These are phyloP conservation scores for Cordyceps tenuipes DNA, from an alignment of 2,329 filamentous ascomycete genomes.

Conservation along the genomic window DNA sequence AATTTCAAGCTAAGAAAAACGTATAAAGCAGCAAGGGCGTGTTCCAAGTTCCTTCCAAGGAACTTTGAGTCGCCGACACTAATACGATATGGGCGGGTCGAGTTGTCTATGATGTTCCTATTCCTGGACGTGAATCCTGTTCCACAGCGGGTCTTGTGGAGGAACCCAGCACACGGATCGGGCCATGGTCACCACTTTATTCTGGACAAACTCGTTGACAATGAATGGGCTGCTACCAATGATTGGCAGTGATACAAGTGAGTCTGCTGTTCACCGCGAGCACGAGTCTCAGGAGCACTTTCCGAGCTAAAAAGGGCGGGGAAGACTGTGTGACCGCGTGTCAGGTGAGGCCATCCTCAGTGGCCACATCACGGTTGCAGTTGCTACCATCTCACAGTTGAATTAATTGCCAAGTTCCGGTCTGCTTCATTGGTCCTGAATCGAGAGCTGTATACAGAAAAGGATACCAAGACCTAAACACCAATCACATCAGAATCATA, in stretches of 20 bases:
- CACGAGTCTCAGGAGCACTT: neutral
- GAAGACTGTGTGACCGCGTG: neutral
- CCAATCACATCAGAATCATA: conserved; percentile 5
- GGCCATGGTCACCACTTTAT: neutral
- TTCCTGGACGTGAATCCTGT: neutral
- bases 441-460: neutral
- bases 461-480: neutral
- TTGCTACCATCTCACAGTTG: too few species aligned
- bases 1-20: neutral
- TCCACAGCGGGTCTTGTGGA: conserved; percentile 5
- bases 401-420: too few species aligned
- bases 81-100: neutral
- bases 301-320: too few species aligned
- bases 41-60: neutral
- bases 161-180: conserved; percentile 2
- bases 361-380: neutral
- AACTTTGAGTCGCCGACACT: neutral
- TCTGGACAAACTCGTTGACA: neutral
- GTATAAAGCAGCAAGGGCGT: neutral
- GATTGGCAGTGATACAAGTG: neutral
- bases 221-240: neutral
- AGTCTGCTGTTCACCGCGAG: neutral
- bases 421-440: too few species aligned
- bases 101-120: neutral
- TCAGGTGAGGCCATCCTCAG: neutral